These are phyloP conservation scores for Eimeria praecox DNA, from an alignment of 169 alveolate genomes.

Conservation along the genomic window DNA sequence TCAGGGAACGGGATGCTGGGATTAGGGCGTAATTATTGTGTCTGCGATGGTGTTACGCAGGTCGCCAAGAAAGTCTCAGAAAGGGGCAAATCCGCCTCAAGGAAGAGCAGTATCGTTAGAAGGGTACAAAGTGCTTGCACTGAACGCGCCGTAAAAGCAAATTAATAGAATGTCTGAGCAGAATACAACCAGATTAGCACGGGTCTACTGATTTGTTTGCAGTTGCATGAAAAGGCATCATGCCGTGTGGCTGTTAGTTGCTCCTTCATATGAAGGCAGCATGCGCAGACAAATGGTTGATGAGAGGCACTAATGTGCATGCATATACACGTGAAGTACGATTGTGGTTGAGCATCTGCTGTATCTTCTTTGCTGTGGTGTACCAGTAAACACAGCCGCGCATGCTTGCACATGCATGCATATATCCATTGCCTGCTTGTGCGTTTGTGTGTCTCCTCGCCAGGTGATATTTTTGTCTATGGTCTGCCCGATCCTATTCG, in stretches of 20 bases:
- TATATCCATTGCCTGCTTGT: neutral
- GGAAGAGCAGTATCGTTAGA: slow-evolving; percentile 74
- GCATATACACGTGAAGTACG: neutral
- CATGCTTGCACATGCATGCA: neutral
- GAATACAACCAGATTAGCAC: neutral
- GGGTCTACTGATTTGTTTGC: neutral
- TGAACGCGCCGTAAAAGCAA: neutral
- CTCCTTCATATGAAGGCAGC: neutral
- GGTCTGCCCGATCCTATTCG: slow-evolving; percentile 76
- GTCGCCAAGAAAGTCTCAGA: slow-evolving; percentile 78
- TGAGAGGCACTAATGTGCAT: neutral
- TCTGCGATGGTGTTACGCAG: slow-evolving; percentile 1
- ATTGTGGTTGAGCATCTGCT: too few relatives aligned
- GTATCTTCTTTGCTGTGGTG: neutral
- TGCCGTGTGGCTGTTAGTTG: too few relatives aligned
- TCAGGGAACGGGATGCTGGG: neutral
- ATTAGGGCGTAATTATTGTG: neutral
- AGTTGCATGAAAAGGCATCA: neutral
- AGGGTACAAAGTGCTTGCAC: slow-evolving; percentile 8
- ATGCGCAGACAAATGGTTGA: neutral
- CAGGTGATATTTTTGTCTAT: slow-evolving; percentile 74
- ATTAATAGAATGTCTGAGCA: neutral
- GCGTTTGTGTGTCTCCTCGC: neutral
- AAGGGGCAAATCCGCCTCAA: slow-evolving; percentile 60
- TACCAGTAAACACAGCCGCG: neutral